These are phyloP conservation scores for Geosmithia putterillii DNA, from an alignment of 2,329 filamentous ascomycete species.

Conservation along the genomic window DNA sequence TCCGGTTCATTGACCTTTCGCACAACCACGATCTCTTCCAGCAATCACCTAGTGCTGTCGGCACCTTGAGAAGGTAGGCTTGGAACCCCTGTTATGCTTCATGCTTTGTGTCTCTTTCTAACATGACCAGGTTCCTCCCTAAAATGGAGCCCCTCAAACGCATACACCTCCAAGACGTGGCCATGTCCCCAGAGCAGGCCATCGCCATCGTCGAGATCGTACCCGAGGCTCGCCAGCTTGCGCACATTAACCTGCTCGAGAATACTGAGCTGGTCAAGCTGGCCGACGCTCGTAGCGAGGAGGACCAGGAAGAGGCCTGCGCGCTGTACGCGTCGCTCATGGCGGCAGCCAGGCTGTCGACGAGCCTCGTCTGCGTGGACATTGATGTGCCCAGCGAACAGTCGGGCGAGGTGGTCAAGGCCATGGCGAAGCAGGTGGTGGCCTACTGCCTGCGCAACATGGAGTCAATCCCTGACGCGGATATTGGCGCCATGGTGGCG, in stretches of 20 bases:
- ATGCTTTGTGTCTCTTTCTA: not conserved
- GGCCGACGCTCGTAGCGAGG: constrained; percentile 64
- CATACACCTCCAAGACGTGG: constrained; percentile 76
- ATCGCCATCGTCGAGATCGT: constrained; percentile 86
- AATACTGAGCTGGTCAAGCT: constrained; percentile 63
- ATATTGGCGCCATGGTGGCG: constrained; percentile 36
- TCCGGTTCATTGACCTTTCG: constrained; percentile 85
- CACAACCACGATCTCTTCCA: constrained; percentile 78
- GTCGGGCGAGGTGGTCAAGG: constrained; percentile 83
- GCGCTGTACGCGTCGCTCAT: constrained; percentile 87
- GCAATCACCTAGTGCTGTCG: constrained; percentile 58
- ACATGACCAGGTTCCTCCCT: constrained; percentile 51
- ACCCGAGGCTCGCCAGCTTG: constrained; percentile 68
- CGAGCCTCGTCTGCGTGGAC: constrained; percentile 77
- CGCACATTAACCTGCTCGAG: constrained; percentile 77
- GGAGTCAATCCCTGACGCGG: constrained; percentile 61
- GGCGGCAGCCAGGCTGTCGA: constrained; percentile 73
- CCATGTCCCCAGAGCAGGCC: constrained; percentile 73
- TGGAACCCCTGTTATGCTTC: not conserved
- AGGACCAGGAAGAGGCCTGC: constrained; percentile 81
- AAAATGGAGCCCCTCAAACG: constrained; percentile 67
- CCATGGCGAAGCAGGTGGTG: constrained; percentile 85
- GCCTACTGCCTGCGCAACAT: constrained; percentile 90
- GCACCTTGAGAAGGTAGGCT: constrained; percentile 60
- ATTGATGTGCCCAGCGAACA: constrained; percentile 75